Evolutionary conservation across 225 moss, liverwort and hornwort species (phyloP).

Genomic region (Marchantia paleacea): DNA sequence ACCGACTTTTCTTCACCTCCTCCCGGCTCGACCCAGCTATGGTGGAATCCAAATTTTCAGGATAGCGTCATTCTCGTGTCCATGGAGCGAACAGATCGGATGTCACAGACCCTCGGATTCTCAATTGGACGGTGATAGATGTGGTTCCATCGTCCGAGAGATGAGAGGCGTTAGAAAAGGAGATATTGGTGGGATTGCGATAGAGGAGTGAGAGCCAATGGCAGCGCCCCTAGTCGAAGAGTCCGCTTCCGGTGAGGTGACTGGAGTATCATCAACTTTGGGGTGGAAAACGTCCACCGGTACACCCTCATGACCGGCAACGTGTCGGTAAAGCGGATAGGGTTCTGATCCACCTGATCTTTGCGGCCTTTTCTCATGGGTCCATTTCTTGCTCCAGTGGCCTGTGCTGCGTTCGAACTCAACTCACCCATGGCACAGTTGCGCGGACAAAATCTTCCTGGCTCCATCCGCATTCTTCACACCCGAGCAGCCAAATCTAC

Average conservation of each 20-base stretch:
- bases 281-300: neutral
- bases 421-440: neutral
- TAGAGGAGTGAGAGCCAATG: constrained; percentile 5
- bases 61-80: constrained; percentile 11
- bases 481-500: neutral
- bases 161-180: neutral
- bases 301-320: neutral
- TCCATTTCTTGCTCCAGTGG: neutral
- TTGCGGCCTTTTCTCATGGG: neutral
- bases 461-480: neutral
- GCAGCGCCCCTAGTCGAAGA: neutral
- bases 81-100: neutral
- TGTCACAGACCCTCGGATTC: neutral
- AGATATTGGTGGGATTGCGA: constrained; percentile 20
- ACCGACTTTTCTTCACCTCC: constrained; percentile 16
- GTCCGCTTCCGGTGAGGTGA: neutral
- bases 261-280: neutral
- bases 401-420: neutral
- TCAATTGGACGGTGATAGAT: neutral
- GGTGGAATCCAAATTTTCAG: constrained; percentile 3
- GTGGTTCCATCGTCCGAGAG: neutral
- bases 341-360: constrained; percentile 5
- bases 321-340: neutral
- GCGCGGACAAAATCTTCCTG: neutral
- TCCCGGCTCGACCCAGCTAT: neutral